Evolutionary conservation across 768 basidiomycete species (phyloP), one percentile per base, ranked within the genome.

Genomic region (Boletus pseudopeckii): DNA sequence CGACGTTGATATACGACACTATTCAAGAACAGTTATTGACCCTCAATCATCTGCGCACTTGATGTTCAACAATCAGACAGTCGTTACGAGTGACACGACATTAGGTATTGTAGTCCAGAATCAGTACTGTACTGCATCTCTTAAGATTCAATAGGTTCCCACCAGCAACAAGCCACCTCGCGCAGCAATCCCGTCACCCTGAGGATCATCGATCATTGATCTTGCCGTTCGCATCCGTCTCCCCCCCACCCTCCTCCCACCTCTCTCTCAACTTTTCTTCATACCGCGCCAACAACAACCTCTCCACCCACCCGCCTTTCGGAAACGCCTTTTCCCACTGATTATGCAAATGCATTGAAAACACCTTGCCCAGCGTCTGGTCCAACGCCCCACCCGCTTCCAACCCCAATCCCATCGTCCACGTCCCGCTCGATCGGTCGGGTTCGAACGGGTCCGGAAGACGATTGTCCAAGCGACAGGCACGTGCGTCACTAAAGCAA

Each of bases 251-350:
- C 10, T 10, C 39, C 11, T 5, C 36, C 48, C 22, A 20, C 15
- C 17, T 41, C 36, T 34, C 48, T 26, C 50, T 51, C 57, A 75
- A 58, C 55, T 47, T 61, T 38, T 68, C 60, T 14, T 89, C 84
- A 58, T 88, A 88, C 64, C 76, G 74, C 58, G 71, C 74, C 67
- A 95, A 68, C 58, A 98, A 70, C 59, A 97, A 62, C 62, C 89
- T 75, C 52, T 90, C 84, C 6, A 99, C 85, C 95, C 95, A 98
- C 0, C 96, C 96, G 3, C 75, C 81, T 17, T 69, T 65, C 0
- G 96, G 94, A 66, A 88, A 98, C 46, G 72, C 71, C 75, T 93
- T 97, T 48, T 88, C 81, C 95, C 96, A 98, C 70, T 93, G 93
- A 71, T 98, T 97, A 69, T 98, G 96, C 62, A 98, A 66, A 72